phyloP scores from a whole-genome alignment of 2,329 filamentous ascomycete genomes.

The Trichoderma sp. region DNA sequence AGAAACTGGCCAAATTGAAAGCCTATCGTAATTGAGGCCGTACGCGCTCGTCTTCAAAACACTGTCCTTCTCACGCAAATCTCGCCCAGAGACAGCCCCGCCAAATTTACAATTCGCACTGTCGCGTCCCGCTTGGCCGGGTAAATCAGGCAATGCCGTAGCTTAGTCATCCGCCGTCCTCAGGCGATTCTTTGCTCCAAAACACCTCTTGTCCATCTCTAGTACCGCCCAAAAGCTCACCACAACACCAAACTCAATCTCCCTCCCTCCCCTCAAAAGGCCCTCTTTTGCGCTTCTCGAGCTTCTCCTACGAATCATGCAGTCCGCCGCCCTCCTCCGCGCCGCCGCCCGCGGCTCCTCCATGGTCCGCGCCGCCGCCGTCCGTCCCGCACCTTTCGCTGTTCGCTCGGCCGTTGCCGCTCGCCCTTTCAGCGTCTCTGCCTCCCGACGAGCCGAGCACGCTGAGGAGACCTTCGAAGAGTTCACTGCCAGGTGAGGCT shows the following conservation, averaged over 20 bases:
- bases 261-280: conserved; percentile 25
- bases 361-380: conserved; percentile 64
- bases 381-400: conserved; percentile 60
- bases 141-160: conserved; percentile 30
- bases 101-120: conserved; percentile 33
- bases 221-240: conserved; percentile 29
- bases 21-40: conserved; percentile 15
- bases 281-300: background rate
- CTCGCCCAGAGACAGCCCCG: background rate
- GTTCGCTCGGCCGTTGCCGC: conserved; percentile 55
- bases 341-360: conserved; percentile 68
- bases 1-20: conserved; percentile 30
- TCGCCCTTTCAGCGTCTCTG: conserved; percentile 64
- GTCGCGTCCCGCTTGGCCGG: conserved; percentile 25
- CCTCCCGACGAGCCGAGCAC: conserved; percentile 61
- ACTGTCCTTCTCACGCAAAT: conserved; percentile 26
- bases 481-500: conserved; percentile 88
- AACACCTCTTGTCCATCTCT: conserved; percentile 35
- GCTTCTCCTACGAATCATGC: conserved; percentile 49
- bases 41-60: background rate
- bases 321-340: conserved; percentile 69
- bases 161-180: conserved; percentile 39
- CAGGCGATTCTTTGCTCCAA: conserved; percentile 33
- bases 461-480: conserved; percentile 98
- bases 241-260: conserved; percentile 16